A percentile compares a stretch with the other conserved stretches of the same genome.
These are phyloP conservation scores for Penicillium concentricum DNA, from an alignment of 2,329 filamentous ascomycete species.

Conservation along the genomic window DNA sequence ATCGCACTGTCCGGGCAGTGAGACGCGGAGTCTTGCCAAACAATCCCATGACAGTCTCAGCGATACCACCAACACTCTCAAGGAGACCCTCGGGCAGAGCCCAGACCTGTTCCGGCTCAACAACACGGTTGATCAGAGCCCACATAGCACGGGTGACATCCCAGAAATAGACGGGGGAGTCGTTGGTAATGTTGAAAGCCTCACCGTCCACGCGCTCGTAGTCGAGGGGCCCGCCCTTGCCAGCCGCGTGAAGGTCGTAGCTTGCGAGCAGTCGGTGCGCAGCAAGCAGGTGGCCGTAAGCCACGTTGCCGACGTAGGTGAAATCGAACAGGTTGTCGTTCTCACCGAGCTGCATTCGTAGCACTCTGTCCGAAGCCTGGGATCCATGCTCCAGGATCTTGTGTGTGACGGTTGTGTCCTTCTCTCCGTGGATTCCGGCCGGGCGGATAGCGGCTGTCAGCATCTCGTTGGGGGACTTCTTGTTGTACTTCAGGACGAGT, in stretches of 20 bases:
- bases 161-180: conserved; percentile 85
- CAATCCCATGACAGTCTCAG: conserved; percentile 44
- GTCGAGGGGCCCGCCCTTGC: conserved; percentile 62
- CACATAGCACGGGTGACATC: conserved; percentile 80
- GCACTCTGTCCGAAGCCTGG: conserved; percentile 57
- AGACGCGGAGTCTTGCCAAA: conserved; percentile 48
- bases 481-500: conserved; percentile 74
- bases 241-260: conserved; percentile 42
- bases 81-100: conserved; percentile 42
- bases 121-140: conserved; percentile 51
- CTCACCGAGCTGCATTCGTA: conserved; percentile 77
- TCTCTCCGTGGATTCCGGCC: conserved; percentile 86
- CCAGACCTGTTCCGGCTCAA: conserved; percentile 45
- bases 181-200: conserved; percentile 88
- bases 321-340: conserved; percentile 70
- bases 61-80: conserved; percentile 40
- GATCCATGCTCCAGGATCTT: conserved; percentile 71
- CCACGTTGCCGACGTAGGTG: conserved; percentile 67
- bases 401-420: conserved; percentile 73
- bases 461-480: conserved; percentile 56
- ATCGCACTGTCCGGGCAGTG: conserved; percentile 46
- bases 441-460: conserved; percentile 80
- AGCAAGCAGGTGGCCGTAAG: conserved; percentile 80
- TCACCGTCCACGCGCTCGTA: conserved; percentile 78
- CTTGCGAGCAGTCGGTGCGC: conserved; percentile 68